Percentiles rank a stretch among this genome's conserved stretches.
Conservation (phyloP, 2,329 filamentous ascomycete genomes). For the Cladosporium sphaerospermum region DNA sequence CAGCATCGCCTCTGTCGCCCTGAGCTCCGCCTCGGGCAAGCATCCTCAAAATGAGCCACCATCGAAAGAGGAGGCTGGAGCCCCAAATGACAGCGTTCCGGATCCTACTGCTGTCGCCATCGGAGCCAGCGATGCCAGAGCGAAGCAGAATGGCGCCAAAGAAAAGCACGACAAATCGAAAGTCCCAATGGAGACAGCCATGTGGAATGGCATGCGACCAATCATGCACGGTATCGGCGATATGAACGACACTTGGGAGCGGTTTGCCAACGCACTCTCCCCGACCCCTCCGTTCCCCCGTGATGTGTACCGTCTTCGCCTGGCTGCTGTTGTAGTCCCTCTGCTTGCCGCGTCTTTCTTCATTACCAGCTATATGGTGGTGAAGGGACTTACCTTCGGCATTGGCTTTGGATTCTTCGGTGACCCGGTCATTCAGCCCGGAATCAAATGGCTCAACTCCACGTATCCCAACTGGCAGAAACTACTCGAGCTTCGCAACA, state of each 20-base stretch:
- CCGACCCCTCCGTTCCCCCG: conserved; percentile 44
- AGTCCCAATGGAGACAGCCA: conserved; percentile 66
- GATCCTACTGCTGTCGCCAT: conserved; percentile 55
- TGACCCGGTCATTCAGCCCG: conserved; percentile 62
- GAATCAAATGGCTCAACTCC: conserved; percentile 53
- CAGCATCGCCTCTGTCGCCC: conserved; percentile 62
- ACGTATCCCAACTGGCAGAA: conserved; percentile 68
- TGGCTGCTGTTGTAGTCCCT: conserved; percentile 42
- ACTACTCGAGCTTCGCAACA: conserved; percentile 66
- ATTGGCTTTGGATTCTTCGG: conserved; percentile 75
- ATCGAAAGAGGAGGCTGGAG: conserved; percentile 36
- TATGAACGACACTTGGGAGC: conserved; percentile 56
- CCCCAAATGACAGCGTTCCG: conserved; percentile 49
- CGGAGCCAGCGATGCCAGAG: conserved; percentile 49
- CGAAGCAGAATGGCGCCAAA: conserved; percentile 46
- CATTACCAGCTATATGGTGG: conserved; percentile 45
- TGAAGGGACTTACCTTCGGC: conserved; percentile 60
- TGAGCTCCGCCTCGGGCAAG: conserved; percentile 71
- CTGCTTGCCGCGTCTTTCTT: conserved; percentile 39
- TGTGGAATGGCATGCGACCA: conserved; percentile 70
- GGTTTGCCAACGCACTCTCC: conserved; percentile 52
- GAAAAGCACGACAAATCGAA: conserved; percentile 68
- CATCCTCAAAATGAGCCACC: conserved; percentile 61
- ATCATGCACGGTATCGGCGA: conserved; percentile 62
- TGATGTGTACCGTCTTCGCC: conserved; percentile 38